Base-by-base conservation (phyloP, 2,329 filamentous ascomycete species). In the Aspergillus sp. region DNA sequence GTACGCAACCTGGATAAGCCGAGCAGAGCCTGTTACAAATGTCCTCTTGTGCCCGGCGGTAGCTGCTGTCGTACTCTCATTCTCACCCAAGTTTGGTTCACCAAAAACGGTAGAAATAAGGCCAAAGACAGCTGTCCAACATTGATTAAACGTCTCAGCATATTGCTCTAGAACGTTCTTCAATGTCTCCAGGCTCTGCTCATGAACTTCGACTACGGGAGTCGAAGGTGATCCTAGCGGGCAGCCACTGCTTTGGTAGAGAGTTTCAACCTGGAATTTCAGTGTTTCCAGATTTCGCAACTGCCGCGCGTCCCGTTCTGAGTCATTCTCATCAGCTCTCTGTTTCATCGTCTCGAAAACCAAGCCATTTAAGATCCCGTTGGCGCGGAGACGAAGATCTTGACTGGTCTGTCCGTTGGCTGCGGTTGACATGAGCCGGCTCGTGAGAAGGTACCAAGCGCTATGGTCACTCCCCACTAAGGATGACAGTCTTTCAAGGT, bases 111-210 rank as follows among this genome's bases (percentile, higher is more conserved):
- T 93, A 65, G 89, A 87, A 65, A 98, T 90, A 64, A 97, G 89
- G 49, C 91, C 88, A 67, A 99, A 95, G 0, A 92, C 88, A 53
- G 92, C 85, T 52, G 90, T 86, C 95, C 95, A 99, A 4, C 93
- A 93, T 66, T 87, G 89, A 15, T 90, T 82, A 6, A 98, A 84
- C 0, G 87, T 88, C 72, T 99, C 93, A 8, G 94, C 95, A 68
- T 90, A 94, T 64, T 93, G 90, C 71, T 98, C 94, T 2, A 99
- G 83, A 22, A 97, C 87, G 59, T 84, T 89, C 74, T 92, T 93
- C 7, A 97, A 80, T 0, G 91, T 89, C 66, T 96, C 92, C 1
- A 97, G 83, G 25, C 91, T 83, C 57, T 91, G 87, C 65, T 89
- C 89, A 73, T 97, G 92, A 17, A 96, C 91, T 59, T 95, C 90